These are phyloP conservation scores for Ramalina peruviana DNA, from an alignment of 495 filamentous ascomycete species.

Conservation along the genomic window DNA sequence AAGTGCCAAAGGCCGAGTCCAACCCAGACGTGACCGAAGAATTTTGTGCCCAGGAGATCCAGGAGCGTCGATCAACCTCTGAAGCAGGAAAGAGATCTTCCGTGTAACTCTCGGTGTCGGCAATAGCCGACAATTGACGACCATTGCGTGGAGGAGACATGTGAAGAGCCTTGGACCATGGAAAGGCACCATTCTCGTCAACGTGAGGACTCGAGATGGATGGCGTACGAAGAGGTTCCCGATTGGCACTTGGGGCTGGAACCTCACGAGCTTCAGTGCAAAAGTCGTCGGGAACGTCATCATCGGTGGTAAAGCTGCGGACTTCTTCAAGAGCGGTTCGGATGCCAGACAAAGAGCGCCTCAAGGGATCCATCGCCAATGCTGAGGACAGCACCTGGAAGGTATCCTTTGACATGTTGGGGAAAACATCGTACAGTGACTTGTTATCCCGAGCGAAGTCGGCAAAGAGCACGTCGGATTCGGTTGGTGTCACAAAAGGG, in stretches of 20 bases:
- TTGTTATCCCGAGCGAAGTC: slow-evolving; percentile 88
- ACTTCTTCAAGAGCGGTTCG: slow-evolving; percentile 63
- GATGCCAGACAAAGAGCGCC: slow-evolving; percentile 66
- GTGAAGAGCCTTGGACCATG: slow-evolving; percentile 86
- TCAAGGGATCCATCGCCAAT: slow-evolving; percentile 77
- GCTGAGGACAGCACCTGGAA: slow-evolving; percentile 82
- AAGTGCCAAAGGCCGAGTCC: slow-evolving; percentile 58
- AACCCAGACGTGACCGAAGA: slow-evolving; percentile 69
- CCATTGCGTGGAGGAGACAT: slow-evolving; percentile 56
- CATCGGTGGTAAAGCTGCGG: slow-evolving; percentile 88
- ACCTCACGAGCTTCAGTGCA: slow-evolving; percentile 64
- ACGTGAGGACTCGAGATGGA: slow-evolving; percentile 81
- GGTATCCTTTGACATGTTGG: slow-evolving; percentile 95
- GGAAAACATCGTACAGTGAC: slow-evolving; percentile 94
- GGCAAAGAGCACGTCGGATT: slow-evolving; percentile 74
- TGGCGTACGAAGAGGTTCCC: slow-evolving; percentile 89
- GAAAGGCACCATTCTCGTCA: slow-evolving; percentile 70
- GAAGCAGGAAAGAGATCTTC: slow-evolving; percentile 83
- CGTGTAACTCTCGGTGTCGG: slow-evolving; percentile 61
- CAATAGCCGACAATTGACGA: slow-evolving; percentile 79
- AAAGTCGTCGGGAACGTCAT: slow-evolving; percentile 85
- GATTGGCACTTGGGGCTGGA: slow-evolving; percentile 68
- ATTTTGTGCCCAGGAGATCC: slow-evolving; percentile 55
- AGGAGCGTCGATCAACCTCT: slow-evolving; percentile 52
- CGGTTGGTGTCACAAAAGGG: slow-evolving; percentile 76